Conservation (phyloP, 1,139 yeast genomes). For the Diutina siamensis region DNA sequence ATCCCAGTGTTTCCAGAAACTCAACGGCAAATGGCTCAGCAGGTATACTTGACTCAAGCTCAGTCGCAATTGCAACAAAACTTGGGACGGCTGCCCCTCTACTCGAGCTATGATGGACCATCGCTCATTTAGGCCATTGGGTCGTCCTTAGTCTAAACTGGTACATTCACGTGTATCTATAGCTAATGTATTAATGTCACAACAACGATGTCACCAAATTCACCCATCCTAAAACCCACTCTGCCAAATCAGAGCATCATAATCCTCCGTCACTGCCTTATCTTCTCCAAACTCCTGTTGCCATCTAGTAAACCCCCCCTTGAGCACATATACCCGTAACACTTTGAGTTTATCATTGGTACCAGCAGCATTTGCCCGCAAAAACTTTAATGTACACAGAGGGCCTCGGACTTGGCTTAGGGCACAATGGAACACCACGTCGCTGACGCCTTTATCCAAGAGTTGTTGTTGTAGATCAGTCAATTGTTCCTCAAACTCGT, state of each 20-base stretch:
- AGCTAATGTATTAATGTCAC: not conserved
- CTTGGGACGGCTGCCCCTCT: not conserved
- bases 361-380: conserved; percentile 24
- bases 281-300: conserved; percentile 65
- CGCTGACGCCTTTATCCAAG: conserved; percentile 22
- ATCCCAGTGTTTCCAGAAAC: conserved; percentile 58
- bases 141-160: not conserved
- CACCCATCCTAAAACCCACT: not conserved
- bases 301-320: conserved; percentile 86
- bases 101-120: conserved; percentile 4
- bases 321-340: conserved; percentile 55
- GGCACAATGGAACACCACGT: conserved; percentile 83
- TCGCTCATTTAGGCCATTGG: not conserved
- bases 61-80: conserved; percentile 12
- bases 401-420: conserved; percentile 89
- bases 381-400: conserved; percentile 57
- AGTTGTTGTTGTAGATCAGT: conserved; percentile 29
- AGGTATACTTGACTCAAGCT: conserved; percentile 1
- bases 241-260: conserved; percentile 46
- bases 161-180: not conserved
- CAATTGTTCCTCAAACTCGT: conserved; percentile 29
- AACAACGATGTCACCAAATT: not conserved
- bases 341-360: conserved; percentile 26
- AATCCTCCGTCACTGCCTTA: conserved; percentile 54
- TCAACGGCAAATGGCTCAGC: conserved; percentile 20